Evolutionary conservation across 371 early-diverging fungal species (phyloP).

Genomic region (Syncephalastrum monosporum): DNA sequence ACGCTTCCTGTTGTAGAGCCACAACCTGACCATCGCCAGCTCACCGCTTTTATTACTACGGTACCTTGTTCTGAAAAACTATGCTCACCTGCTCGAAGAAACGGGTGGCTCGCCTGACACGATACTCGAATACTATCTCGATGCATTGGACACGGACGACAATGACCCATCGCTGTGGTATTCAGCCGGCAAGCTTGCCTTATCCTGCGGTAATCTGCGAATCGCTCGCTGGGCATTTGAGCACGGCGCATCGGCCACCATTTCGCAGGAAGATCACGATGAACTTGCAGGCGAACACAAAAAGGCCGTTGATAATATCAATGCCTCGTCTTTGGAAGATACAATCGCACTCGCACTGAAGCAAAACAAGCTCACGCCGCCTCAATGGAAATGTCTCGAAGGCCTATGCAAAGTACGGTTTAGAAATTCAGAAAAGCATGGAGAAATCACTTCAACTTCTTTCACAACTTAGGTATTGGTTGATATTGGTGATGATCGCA

Average conservation of each 20-base stretch:
- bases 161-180: conserved; percentile 59
- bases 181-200: conserved; percentile 47
- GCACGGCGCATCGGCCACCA: conserved; percentile 33
- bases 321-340: neutral
- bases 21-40: conserved; percentile 12
- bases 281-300: conserved; percentile 7
- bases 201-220: conserved; percentile 31
- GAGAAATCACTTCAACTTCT: neutral
- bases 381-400: conserved; percentile 60
- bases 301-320: conserved; percentile 8
- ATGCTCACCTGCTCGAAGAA: conserved; percentile 53
- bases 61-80: conserved; percentile 63
- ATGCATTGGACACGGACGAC: conserved; percentile 58
- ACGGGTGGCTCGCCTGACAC: conserved; percentile 10
- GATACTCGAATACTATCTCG: neutral
- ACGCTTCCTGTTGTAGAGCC: neutral
- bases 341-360: neutral
- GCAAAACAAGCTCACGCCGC: conserved; percentile 24
- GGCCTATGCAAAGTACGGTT: conserved; percentile 50
- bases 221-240: conserved; percentile 55
- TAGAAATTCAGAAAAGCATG: too few relatives aligned
- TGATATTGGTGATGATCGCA: conserved; percentile 54
- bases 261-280: conserved; percentile 6
- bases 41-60: conserved; percentile 40
- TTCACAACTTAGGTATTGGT: conserved; percentile 45